These are phyloP conservation scores for Camelina sativa DNA, from an alignment of 345 rosid species.

Conservation along the genomic window DNA sequence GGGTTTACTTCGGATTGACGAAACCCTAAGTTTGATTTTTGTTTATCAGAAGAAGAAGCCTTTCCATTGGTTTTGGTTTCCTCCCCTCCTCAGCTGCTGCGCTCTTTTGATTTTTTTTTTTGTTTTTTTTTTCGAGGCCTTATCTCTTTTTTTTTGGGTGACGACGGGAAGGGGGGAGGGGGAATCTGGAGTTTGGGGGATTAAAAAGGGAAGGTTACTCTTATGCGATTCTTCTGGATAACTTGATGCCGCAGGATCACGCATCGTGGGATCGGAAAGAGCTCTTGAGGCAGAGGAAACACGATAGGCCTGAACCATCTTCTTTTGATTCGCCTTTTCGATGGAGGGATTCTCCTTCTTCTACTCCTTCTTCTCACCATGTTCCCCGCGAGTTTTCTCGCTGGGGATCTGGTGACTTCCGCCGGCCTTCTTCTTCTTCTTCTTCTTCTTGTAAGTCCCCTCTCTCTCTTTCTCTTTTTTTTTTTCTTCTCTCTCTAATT, in stretches of 20 bases:
- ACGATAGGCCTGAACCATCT: conserved; percentile 71
- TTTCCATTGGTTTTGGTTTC: conserved; percentile 16
- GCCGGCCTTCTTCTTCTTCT: conserved; percentile 51
- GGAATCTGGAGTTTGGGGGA: conserved; percentile 36
- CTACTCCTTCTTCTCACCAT: conserved; percentile 55
- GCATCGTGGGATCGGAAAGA: conserved; percentile 93
- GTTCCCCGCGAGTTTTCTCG: conserved; percentile 59
- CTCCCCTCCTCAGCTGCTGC: not conserved
- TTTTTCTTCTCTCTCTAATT: conserved; percentile 4
- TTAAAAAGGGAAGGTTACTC: conserved; percentile 30
- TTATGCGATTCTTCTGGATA: conserved; percentile 53
- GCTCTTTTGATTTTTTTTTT: not conserved
- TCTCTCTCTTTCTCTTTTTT: not conserved
- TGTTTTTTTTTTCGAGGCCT: not conserved
- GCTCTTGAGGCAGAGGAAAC: conserved; percentile 82
- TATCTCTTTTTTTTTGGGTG: conserved; percentile 1
- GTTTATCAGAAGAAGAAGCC: not conserved
- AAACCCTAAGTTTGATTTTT: conserved; percentile 42
- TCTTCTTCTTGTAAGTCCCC: conserved; percentile 52
- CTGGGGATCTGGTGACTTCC: conserved; percentile 76
- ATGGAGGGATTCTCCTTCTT: conserved; percentile 71
- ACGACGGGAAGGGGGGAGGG: not conserved
- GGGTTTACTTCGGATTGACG: conserved; percentile 13
- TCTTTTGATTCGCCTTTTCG: conserved; percentile 57
- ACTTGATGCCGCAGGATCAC: conserved; percentile 96